Evolutionary conservation across 2,329 filamentous ascomycete genomes (phyloP).

Genomic region (Scedosporium dehoogii): DNA sequence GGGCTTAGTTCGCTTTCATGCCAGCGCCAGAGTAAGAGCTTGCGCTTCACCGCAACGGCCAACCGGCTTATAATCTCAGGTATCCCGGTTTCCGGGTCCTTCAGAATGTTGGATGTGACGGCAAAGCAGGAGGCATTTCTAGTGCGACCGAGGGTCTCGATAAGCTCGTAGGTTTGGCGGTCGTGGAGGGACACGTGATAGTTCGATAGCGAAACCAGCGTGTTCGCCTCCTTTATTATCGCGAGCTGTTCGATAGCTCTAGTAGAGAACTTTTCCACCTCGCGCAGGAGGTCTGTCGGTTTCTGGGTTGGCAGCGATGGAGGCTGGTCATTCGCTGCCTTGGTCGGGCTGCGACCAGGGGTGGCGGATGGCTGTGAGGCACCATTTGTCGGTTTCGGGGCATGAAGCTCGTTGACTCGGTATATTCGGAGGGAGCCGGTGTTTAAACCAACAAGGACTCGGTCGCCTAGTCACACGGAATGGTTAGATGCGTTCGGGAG

Average conservation of each 20-base stretch:
- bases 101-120: slow-evolving; percentile 90
- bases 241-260: slow-evolving; percentile 88
- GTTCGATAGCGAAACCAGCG: slow-evolving; percentile 84
- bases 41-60: slow-evolving; percentile 86
- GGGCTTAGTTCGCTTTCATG: slow-evolving; percentile 79
- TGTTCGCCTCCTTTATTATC: slow-evolving; percentile 89
- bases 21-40: slow-evolving; percentile 88
- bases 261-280: slow-evolving; percentile 88
- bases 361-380: slow-evolving; percentile 16
- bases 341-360: slow-evolving; percentile 14
- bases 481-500: slow-evolving; percentile 7
- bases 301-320: slow-evolving; percentile 27
- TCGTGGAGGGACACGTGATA: slow-evolving; percentile 85
- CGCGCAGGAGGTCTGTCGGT: slow-evolving; percentile 75
- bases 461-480: slow-evolving; percentile 53
- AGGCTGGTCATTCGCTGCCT: slow-evolving; percentile 10
- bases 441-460: slow-evolving; percentile 83
- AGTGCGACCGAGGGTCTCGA: slow-evolving; percentile 70
- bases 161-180: slow-evolving; percentile 69
- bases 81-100: slow-evolving; percentile 76
- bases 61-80: slow-evolving; percentile 87
- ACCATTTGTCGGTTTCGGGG: slow-evolving; percentile 22
- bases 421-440: slow-evolving; percentile 85
- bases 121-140: slow-evolving; percentile 86
- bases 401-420: slow-evolving; percentile 63